Conservation (phyloP, 108 stramenopile genomes). For the Phaeodactylum tricornutum region DNA sequence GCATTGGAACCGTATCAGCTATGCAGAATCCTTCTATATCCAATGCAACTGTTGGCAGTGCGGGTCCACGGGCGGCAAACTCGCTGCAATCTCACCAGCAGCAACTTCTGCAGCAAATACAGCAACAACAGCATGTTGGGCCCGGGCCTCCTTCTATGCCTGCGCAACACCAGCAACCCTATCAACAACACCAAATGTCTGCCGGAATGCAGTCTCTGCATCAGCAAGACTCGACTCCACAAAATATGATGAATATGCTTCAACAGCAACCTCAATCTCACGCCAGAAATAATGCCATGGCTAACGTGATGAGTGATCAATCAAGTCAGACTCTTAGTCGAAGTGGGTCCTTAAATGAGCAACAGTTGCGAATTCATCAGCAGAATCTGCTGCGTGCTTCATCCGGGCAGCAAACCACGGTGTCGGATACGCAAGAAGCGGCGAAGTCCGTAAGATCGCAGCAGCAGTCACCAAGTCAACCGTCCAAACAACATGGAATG, state of each 20-base stretch:
- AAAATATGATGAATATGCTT: slow-evolving; percentile 1
- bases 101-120: slow-evolving; percentile 6
- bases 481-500: not conserved
- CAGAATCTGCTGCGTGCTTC: slow-evolving; percentile 2
- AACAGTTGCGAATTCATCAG: slow-evolving; percentile 3
- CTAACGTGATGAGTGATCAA: too few species aligned
- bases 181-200: too few species aligned
- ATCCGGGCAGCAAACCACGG: not conserved
- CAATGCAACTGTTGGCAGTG: not conserved
- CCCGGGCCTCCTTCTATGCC: not conserved
- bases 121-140: not conserved
- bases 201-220: slow-evolving; percentile 6
- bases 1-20: too few species aligned
- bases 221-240: not conserved
- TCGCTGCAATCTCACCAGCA: not conserved
- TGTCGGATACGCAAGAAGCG: not conserved
- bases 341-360: slow-evolving; percentile 5
- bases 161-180: slow-evolving; percentile 4
- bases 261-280: too few species aligned
- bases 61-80: not conserved
- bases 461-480: not conserved
- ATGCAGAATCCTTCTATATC: too few species aligned
- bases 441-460: too few species aligned
- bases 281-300: too few species aligned
- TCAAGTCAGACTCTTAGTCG: too few species aligned